A percentile compares a stretch with the other conserved stretches of the same genome.
Conservation (phyloP, 2,329 filamentous ascomycete species). For the Colletotrichum cordylinicola region DNA sequence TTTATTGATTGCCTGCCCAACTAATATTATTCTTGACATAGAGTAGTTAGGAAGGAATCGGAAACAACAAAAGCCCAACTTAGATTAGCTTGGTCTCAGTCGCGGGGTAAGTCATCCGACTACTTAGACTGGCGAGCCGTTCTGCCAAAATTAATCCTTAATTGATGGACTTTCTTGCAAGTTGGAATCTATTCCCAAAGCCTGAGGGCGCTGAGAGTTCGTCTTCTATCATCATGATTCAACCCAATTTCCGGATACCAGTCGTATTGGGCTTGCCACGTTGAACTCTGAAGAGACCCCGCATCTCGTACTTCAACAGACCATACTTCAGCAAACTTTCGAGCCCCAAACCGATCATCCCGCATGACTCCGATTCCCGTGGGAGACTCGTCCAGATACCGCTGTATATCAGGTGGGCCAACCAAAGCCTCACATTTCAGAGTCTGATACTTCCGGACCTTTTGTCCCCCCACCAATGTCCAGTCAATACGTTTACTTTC, state of each 20-base stretch:
- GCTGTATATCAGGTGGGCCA: background rate
- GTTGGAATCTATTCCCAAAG: background rate
- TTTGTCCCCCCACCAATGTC: background rate
- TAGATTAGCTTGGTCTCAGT: background rate
- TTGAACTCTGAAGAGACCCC: background rate
- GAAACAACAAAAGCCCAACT: too few relatives aligned
- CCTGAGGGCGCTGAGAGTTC: background rate
- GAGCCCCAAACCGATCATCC: background rate
- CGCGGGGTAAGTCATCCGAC: background rate
- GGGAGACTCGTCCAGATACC: background rate
- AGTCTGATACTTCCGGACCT: background rate
- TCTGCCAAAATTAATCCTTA: fast-evolving
- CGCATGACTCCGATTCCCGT: background rate
- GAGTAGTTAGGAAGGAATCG: too few relatives aligned
- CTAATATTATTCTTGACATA: too few relatives aligned
- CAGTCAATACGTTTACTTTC: background rate
- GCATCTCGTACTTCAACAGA: background rate
- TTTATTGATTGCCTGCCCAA: background rate
- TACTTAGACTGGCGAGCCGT: background rate
- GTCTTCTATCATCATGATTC: background rate
- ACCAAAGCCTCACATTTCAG: background rate
- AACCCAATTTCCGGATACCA: background rate
- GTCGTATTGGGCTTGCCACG: background rate
- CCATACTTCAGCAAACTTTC: background rate
- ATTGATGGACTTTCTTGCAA: background rate